Base-by-base conservation (phyloP, 768 basidiomycete genomes). In the Cantharellus anzutake region DNA sequence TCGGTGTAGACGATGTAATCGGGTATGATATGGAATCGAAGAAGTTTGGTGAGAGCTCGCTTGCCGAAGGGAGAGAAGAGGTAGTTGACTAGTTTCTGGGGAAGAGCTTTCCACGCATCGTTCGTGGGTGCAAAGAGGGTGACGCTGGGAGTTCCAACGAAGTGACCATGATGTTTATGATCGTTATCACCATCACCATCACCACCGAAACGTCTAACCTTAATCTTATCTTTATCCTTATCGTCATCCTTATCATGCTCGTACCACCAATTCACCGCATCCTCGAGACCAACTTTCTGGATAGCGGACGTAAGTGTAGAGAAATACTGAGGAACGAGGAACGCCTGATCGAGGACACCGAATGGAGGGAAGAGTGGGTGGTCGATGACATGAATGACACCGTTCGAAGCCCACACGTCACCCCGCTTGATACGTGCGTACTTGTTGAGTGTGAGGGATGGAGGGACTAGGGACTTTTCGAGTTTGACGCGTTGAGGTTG, bases 1-100 rank as follows among this genome's bases (percentile, higher is more conserved):
- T 61, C 61, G 59, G 59, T 39, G 52, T 41, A 59, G 51, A 61
- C 52, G 50, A 61, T 35, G 35, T 41, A 39, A 20, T 59, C 14
- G 48, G 61, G 61, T 57, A 63, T 42, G 59, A 65, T 65, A 64
- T 72, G 71, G 65, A 69, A 72, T 11, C 63, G 63, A 38, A 72
- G 62, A 41, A 72, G 52, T 60, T 70, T 70, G 38, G 60, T 60
- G 42, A 72, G 60, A 29, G 65, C 67, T 11, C 56, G 39, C 38
- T 66, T 61, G 42, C 71, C 71, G 61, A 69, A 70, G 2, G 70
- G 70, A 4, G 70, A 70, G 69, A 71, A 70, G 60, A 72, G 66
- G 67, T 61, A 72, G 61, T 68, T 62, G 59, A 66, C 66, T 62
- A 72, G 69, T 51, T 65, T 65, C 14, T 63, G 59, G 4, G 71